A percentile compares a stretch with the other conserved stretches of the same genome.
phyloP scores from a whole-genome alignment of 805 yeast species.

The Lipomyces lipofer region DNA sequence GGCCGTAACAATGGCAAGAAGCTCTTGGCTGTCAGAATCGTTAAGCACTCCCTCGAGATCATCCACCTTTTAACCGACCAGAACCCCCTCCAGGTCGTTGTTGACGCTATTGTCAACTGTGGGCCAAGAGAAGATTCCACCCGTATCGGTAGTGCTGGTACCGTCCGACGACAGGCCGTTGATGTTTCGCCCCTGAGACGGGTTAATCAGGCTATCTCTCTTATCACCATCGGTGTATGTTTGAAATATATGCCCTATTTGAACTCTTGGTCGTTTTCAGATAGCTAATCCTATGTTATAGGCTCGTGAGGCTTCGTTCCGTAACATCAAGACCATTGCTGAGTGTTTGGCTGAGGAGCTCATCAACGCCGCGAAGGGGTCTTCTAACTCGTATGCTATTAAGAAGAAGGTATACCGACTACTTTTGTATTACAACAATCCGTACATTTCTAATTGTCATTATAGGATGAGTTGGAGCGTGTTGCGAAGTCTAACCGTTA shows the following conservation, averaged over 20 bases:
- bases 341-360: constrained; percentile 99
- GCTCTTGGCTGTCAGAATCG: constrained; percentile 99
- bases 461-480: constrained; percentile 95
- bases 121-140: constrained; percentile 99
- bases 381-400: constrained; percentile 99
- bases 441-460: no score
- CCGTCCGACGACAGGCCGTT: constrained; percentile 99
- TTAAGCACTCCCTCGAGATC: constrained; percentile 99
- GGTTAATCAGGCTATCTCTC: constrained; percentile 98
- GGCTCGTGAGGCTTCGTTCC: constrained; percentile 97
- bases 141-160: constrained; percentile 99
- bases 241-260: no score
- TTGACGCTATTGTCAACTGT: constrained; percentile 99
- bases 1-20: constrained; percentile 99
- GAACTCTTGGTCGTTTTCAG: neutral
- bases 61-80: constrained; percentile 95
- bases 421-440: no score
- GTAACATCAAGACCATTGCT: constrained; percentile 99
- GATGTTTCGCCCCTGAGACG: constrained; percentile 99
- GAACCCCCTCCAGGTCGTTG: constrained; percentile 99
- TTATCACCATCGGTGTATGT: constrained; percentile 89
- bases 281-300: constrained; percentile 37
- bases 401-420: constrained; percentile 76
- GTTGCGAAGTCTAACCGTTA: constrained; percentile 99
- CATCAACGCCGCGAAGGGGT: constrained; percentile 99